phyloP scores from a whole-genome alignment of 345 rosid species.

The Cardamine resedifolia region DNA sequence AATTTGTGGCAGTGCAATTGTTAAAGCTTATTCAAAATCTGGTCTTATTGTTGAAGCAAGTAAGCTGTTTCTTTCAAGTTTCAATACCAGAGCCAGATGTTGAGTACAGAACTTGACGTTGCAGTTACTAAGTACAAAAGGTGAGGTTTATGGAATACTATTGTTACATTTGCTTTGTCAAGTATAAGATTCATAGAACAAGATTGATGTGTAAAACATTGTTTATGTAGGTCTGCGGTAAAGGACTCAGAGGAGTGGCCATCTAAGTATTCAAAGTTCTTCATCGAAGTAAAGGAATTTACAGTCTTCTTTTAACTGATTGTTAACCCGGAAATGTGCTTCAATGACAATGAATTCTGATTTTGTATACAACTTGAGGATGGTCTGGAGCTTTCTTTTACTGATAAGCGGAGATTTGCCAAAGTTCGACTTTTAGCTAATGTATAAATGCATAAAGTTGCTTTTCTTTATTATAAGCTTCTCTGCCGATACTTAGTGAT shows the following conservation, averaged over 20 bases:
- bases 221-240: constrained; percentile 68
- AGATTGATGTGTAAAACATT: neutral
- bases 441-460: constrained; percentile 38
- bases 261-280: constrained; percentile 90
- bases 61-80: constrained; percentile 48
- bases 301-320: neutral
- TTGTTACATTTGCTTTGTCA: neutral
- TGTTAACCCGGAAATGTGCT: neutral
- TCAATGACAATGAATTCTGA: neutral
- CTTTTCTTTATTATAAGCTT: neutral
- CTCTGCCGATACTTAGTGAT: neutral
- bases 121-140: constrained; percentile 86
- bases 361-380: constrained; percentile 75
- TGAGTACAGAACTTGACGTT: too few species aligned
- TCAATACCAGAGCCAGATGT: constrained; percentile 66
- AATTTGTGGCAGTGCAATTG: constrained; percentile 59
- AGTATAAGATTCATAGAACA: neutral
- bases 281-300: constrained; percentile 60
- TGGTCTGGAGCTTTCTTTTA: constrained; percentile 93
- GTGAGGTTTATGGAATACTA: constrained; percentile 38
- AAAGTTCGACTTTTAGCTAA: constrained; percentile 79
- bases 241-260: constrained; percentile 97
- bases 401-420: constrained; percentile 95
- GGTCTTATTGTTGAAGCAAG: constrained; percentile 55
- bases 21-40: constrained; percentile 65